Percentiles rank a stretch among this genome's conserved stretches.
These are phyloP conservation scores for Syncephalis fuscata DNA, from an alignment of 371 early-diverging fungal genomes.

Conservation along the genomic window DNA sequence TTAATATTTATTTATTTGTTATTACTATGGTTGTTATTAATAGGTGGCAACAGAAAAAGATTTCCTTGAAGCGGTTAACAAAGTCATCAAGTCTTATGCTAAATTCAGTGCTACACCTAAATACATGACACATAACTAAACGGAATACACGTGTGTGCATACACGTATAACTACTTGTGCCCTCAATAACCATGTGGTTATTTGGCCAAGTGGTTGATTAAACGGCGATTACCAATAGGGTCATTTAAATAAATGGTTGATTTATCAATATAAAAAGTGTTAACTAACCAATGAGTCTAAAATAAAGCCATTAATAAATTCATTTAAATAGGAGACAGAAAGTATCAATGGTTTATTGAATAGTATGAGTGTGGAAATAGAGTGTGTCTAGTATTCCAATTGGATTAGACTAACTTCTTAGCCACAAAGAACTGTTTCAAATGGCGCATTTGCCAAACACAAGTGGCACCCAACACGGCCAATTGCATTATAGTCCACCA, in stretches of 20 bases:
- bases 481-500: slow-evolving; percentile 82
- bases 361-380: too few relatives aligned
- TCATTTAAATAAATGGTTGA: too few relatives aligned
- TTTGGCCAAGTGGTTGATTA: too few relatives aligned
- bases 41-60: slow-evolving; percentile 99
- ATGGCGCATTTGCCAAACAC: slow-evolving; percentile 85
- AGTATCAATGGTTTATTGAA: too few relatives aligned
- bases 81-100: slow-evolving; percentile 98
- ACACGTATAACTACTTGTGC: too few relatives aligned
- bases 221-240: too few relatives aligned
- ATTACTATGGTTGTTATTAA: slow-evolving; percentile 20
- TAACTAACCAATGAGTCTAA: too few relatives aligned
- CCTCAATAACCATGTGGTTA: too few relatives aligned
- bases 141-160: not conserved
- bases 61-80: slow-evolving; percentile 98
- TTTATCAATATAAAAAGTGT: too few relatives aligned
- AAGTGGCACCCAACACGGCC: slow-evolving; percentile 56
- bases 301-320: too few relatives aligned
- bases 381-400: not conserved
- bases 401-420: slow-evolving; percentile 89
- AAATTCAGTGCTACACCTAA: slow-evolving; percentile 94
- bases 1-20: not conserved
- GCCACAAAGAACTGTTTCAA: slow-evolving; percentile 82
- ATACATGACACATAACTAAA: slow-evolving; percentile 49
- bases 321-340: too few relatives aligned